Evolutionary conservation across 2,329 filamentous ascomycete species (phyloP).

Genomic region (Paraphoma sp.): DNA sequence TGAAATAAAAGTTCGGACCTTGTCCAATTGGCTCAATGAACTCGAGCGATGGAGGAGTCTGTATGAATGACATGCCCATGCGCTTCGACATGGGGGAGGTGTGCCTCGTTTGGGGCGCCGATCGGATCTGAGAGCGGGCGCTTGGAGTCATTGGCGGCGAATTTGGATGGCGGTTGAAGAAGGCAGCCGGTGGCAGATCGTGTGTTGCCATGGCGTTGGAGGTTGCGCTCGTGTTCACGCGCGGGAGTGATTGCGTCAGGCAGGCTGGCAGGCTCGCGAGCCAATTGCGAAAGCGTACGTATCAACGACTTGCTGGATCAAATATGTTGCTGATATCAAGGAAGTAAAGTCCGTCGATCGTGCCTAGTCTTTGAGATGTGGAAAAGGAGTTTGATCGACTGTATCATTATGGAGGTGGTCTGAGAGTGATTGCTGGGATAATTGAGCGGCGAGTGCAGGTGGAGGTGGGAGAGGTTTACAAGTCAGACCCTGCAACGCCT

Average conservation of each 20-base stretch:
- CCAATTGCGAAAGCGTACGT: slow-evolving; percentile 40
- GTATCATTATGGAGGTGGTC: slow-evolving; percentile 49
- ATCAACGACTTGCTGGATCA: slow-evolving; percentile 28
- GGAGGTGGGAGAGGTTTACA: slow-evolving; percentile 44
- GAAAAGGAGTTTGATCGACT: slow-evolving; percentile 46
- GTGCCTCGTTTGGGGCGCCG: slow-evolving; percentile 37
- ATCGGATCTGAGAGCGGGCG: slow-evolving; percentile 34
- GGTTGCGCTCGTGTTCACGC: slow-evolving; percentile 27
- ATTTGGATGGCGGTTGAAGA: slow-evolving; percentile 40
- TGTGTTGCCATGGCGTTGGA: slow-evolving; percentile 40
- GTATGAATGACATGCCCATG: slow-evolving; percentile 33
- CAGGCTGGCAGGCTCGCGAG: slow-evolving; percentile 16
- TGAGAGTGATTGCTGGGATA: slow-evolving; percentile 37
- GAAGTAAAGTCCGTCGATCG: slow-evolving; percentile 41
- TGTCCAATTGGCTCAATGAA: slow-evolving; percentile 46
- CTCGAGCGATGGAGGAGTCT: slow-evolving; percentile 45
- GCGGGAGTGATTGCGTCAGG: slow-evolving; percentile 40
- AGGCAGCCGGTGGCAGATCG: slow-evolving; percentile 35
- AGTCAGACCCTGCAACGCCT: slow-evolving; percentile 48
- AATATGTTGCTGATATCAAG: slow-evolving; percentile 32
- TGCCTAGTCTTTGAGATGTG: slow-evolving; percentile 39
- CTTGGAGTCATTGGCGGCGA: slow-evolving; percentile 48
- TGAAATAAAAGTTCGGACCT: slow-evolving; percentile 46
- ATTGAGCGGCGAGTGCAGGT: slow-evolving; percentile 42
- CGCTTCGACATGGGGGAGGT: slow-evolving; percentile 45